These are phyloP conservation scores for Aegilops sharonensis DNA, from an alignment of 176 grass and related monocot genomes.

Conservation along the genomic window DNA sequence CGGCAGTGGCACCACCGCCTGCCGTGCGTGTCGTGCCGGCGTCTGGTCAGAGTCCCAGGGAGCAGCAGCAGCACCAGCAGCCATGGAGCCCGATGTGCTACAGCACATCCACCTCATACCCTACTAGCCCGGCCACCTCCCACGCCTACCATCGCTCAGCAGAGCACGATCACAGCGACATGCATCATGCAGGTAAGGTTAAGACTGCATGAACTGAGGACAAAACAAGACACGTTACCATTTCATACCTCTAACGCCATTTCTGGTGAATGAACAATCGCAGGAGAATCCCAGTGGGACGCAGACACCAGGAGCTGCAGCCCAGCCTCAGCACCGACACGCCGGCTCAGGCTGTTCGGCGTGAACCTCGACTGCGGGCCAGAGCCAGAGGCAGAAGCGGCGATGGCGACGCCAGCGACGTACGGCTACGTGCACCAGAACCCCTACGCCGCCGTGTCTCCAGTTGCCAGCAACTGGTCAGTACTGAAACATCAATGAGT, in stretches of 20 bases:
- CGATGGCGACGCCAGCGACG: neutral
- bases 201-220: neutral
- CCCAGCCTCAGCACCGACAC: conserved; percentile 37
- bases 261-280: conserved; percentile 31
- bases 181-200: conserved; percentile 52
- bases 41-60: conserved; percentile 27
- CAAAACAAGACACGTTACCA: neutral
- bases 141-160: conserved; percentile 30
- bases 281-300: conserved; percentile 42
- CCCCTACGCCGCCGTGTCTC: conserved; percentile 38
- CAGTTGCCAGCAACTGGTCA: conserved; percentile 57
- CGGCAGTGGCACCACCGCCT: neutral
- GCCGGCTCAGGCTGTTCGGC: conserved; percentile 73
- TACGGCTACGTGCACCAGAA: conserved; percentile 45
- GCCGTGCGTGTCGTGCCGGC: conserved; percentile 8
- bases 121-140: conserved; percentile 55
- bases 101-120: conserved; percentile 53
- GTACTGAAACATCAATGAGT: conserved; percentile 27
- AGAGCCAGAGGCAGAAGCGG: conserved; percentile 37
- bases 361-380: conserved; percentile 85
- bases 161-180: conserved; percentile 44
- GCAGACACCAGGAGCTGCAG: conserved; percentile 34
- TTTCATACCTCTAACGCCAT: conserved; percentile 29
- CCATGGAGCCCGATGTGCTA: conserved; percentile 68
- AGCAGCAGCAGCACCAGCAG: conserved; percentile 33